Conservation (phyloP, 169 alveolate genomes). For the Neospora caninum region DNA sequence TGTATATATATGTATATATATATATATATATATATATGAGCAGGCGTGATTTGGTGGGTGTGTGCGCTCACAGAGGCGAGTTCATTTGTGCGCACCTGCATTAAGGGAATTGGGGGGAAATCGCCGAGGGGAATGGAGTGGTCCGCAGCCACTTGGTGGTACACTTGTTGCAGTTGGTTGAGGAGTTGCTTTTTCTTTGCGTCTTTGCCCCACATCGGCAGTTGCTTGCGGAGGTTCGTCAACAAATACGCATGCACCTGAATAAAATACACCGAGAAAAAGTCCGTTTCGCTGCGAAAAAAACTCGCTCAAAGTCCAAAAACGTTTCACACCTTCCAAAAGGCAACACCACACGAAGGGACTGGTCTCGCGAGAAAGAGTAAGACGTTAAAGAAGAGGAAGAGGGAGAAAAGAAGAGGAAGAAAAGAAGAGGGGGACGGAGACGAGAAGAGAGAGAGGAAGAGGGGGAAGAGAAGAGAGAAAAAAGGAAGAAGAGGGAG, state of each 20-base stretch:
- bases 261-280: background rate
- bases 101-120: conserved; percentile 53
- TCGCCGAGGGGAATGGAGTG: conserved; percentile 40
- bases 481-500: too few species aligned
- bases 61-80: background rate
- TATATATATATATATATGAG: background rate
- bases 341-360: too few species aligned
- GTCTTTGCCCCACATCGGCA: conserved; percentile 56
- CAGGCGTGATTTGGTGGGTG: too few species aligned
- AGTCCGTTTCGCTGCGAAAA: too few species aligned
- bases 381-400: too few species aligned
- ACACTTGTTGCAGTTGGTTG: conserved; percentile 18
- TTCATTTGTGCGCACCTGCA: conserved; percentile 58
- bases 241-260: conserved; percentile 69
- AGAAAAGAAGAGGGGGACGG: background rate
- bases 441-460: too few species aligned
- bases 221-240: conserved; percentile 26
- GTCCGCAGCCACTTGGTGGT: conserved; percentile 21
- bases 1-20: background rate
- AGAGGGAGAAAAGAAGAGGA: too few species aligned
- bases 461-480: too few species aligned
- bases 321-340: too few species aligned
- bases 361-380: too few species aligned
- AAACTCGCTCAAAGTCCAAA: too few species aligned
- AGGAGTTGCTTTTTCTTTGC: conserved; percentile 54